Evolutionary conservation across 2,329 filamentous ascomycete genomes (phyloP), one percentile per base, ranked within the genome.

Genomic region (Daldinia sp.): DNA sequence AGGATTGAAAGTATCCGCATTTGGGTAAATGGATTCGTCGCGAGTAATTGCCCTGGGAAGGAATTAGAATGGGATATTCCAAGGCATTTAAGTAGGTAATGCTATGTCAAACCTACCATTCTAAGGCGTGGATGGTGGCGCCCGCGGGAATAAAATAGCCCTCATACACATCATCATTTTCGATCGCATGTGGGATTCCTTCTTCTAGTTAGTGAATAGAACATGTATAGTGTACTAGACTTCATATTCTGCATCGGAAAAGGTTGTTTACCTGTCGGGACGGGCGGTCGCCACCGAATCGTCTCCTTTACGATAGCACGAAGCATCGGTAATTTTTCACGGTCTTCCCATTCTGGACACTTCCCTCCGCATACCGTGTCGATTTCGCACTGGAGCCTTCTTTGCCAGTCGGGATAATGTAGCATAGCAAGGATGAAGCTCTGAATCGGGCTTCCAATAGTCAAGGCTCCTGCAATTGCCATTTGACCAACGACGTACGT

Each of bases 221-320:
- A 25, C 30, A 35, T 9, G 21, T 10, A 4, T 25, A 4, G 9
- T n/a, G 15, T 50, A 11, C 17, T 21, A 13, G 9, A 6, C 34
- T 21, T 29, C 29, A 27, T 39, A n/a, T n/a, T n/a, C n/a, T n/a
- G n/a, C n/a, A n/a, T n/a, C n/a, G n/a, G n/a, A n/a, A n/a, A n/a
- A 17, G 21, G 19, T 13, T 25, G 69, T 76, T 34, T 63, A 78
- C 82, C 82, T 30, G 83, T 85, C 4, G 83, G 82, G 8, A 85
- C 82, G 3, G 83, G 81, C 25, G 82, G 82, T 52, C 83, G 76
- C 82, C 82, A 86, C n/a, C 84, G 77, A 17, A 85, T 76, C 0
- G 79, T 77, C 71, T 87, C 83, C 70, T 84, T 83, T 34, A 84
- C 79, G 8, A 81, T 77, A 0, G 82, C 82, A 21, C 82, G 75